Percentiles rank a stretch among this genome's conserved stretches.
These are phyloP conservation scores for Leishmania lainsoni DNA, from an alignment of 208 protist genomes.

Conservation along the genomic window DNA sequence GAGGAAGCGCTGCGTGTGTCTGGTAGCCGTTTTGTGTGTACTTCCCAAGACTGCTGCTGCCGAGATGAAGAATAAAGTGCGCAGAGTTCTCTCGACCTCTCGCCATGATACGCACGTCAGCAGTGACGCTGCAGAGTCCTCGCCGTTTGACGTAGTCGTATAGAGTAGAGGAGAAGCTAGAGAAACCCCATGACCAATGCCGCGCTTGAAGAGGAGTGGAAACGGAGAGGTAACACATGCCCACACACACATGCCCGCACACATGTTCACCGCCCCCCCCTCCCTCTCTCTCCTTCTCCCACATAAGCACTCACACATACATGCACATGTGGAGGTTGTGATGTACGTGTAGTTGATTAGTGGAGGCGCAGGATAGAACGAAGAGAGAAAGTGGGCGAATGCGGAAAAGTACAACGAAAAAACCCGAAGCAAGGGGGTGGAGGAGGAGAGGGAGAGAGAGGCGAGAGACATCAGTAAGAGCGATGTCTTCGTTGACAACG, in stretches of 20 bases:
- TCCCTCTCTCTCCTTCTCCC: neutral
- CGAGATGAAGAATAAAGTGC: neutral
- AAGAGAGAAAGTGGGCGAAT: neutral
- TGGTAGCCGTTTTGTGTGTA: neutral
- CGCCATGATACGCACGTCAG: neutral
- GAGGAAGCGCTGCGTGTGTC: neutral
- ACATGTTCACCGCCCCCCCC: neutral
- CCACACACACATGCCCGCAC: neutral
- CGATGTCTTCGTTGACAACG: neutral
- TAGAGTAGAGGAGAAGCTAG: neutral
- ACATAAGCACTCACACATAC: neutral
- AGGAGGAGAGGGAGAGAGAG: neutral
- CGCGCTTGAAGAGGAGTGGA: neutral
- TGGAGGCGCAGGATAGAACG: neutral
- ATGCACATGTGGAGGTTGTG: neutral
- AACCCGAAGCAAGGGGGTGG: no score
- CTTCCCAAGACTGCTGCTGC: neutral
- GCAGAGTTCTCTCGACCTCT: neutral
- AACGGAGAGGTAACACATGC: no score
- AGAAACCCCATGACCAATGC: neutral
- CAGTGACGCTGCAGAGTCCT: neutral
- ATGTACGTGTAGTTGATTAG: neutral
- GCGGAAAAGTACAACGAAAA: neutral
- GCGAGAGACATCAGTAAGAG: conserved; percentile 7
- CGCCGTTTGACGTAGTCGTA: neutral